Base-by-base conservation (phyloP, 2,329 filamentous ascomycete genomes). In the Leptographium wingfieldii region DNA sequence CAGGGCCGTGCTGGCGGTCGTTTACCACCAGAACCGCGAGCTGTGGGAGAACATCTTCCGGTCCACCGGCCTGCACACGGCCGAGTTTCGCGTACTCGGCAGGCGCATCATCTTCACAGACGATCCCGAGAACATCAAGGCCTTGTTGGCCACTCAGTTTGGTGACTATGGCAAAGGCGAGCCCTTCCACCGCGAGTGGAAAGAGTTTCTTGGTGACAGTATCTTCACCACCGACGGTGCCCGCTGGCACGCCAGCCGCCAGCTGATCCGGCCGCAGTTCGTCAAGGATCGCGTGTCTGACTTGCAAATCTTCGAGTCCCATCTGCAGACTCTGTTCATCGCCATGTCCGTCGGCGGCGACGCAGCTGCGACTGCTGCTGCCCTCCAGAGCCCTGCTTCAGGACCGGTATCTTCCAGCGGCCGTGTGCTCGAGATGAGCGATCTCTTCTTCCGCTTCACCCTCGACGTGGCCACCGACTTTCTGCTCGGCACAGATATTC, bases 61-160 rank as follows among this genome's bases (percentile, higher is more conserved):
- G 22, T 55, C 64, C 10, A 70, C 71, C 19, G 67, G 72, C 5
- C 69, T 72, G 38, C 84, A 77, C 65, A 92, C 88, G 0, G 73
- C 79, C 48, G 88, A 92, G 72, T 70, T 74, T 12, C 76, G 76
- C 1, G 66, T 83, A 7, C 67, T 82, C 1, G 78, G 80, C 55
- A 70, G 74, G 55, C 82, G 88, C n/a, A 71, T 86, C 27, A 71
- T 95, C 61, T 79, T 94, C 68, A 96, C 92, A 0, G 81, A 82
- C 5, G 90, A 96, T 65, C 87, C 88, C 0, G 90, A 95, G 68
- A 96, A 96, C 69, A 87, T 95, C 75, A 95, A 96, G 71, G 89
- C 92, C 6, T 80, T 96, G 27, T 77, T 96, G n/a, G 88, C 91
- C 0, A 87, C 86, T 1, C 90, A 96, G 68, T 96, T 96, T 68